These are phyloP conservation scores for Oryza glaberrima DNA, from an alignment of 176 grass and related monocot genomes.

Conservation along the genomic window DNA sequence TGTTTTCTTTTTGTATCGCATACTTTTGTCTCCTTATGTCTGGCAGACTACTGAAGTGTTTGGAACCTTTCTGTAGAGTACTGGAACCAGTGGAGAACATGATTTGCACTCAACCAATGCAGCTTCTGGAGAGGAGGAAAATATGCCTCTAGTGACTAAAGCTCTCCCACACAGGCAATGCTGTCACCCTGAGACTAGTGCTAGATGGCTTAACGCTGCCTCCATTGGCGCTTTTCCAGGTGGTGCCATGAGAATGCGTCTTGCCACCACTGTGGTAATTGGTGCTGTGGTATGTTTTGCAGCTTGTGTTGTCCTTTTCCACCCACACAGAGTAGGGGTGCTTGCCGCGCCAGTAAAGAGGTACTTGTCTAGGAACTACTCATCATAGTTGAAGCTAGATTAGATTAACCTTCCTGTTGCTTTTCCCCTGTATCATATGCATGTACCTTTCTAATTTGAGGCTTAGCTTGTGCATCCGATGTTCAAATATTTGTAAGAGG, in stretches of 20 bases:
- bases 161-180: slow-evolving; percentile 43
- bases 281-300: slow-evolving; percentile 74
- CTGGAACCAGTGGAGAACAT: slow-evolving; percentile 20
- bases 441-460: background rate
- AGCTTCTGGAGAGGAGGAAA: slow-evolving; percentile 41
- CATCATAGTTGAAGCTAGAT: slow-evolving; percentile 51
- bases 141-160: slow-evolving; percentile 56
- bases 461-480: slow-evolving; percentile 35
- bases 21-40: background rate
- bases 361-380: slow-evolving; percentile 56
- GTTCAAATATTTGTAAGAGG: slow-evolving; percentile 18
- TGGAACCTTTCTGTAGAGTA: slow-evolving; percentile 52
- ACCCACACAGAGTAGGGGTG: slow-evolving; percentile 56
- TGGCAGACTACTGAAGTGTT: background rate
- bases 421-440: slow-evolving; percentile 43
- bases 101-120: slow-evolving; percentile 32
- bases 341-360: slow-evolving; percentile 71
- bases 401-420: slow-evolving; percentile 7
- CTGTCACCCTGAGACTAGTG: slow-evolving; percentile 41
- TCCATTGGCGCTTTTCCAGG: slow-evolving; percentile 39
- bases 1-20: background rate
- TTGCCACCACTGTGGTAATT: slow-evolving; percentile 48
- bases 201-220: slow-evolving; percentile 38
- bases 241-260: slow-evolving; percentile 49
- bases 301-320: slow-evolving; percentile 75